phyloP scores from a whole-genome alignment of 2,329 filamentous ascomycete genomes.

The Clarireedia homoeocarpa region DNA sequence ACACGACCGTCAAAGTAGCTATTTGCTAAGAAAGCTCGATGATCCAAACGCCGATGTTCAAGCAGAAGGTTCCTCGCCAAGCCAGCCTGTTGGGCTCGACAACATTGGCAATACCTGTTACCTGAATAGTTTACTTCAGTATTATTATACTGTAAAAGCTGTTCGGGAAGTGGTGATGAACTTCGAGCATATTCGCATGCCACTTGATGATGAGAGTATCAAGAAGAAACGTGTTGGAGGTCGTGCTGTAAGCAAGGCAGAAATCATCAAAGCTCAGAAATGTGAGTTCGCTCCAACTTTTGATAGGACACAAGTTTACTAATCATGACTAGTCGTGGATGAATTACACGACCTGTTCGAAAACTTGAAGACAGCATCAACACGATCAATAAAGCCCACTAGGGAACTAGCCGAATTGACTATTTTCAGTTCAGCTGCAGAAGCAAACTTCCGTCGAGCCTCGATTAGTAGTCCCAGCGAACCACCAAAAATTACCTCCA shows the following conservation, averaged over 20 bases:
- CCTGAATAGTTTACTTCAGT: constrained; percentile 91
- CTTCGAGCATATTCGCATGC: constrained; percentile 63
- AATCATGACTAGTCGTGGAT: constrained; percentile 52
- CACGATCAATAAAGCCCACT: constrained; percentile 59
- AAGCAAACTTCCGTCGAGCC: constrained; percentile 41
- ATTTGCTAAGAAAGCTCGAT: constrained; percentile 28
- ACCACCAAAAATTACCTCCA: constrained; percentile 21
- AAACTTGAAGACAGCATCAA: constrained; percentile 57
- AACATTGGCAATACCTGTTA: constrained; percentile 99
- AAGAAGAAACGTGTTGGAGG: constrained; percentile 68
- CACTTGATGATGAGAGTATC: constrained; percentile 55
- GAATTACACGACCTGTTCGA: constrained; percentile 65
- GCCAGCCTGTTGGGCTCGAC: constrained; percentile 74
- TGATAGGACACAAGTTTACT: constrained; percentile 5
- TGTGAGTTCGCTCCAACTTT: constrained; percentile 47
- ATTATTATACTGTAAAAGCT: constrained; percentile 81
- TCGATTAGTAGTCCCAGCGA: constrained; percentile 34
- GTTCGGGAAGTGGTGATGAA: constrained; percentile 74
- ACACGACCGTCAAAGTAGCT: constrained; percentile 25
- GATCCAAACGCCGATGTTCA: constrained; percentile 28
- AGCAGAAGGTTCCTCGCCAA: constrained; percentile 25
- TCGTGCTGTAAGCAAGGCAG: constrained; percentile 51
- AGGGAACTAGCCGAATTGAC: constrained; percentile 75
- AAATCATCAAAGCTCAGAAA: constrained; percentile 56
- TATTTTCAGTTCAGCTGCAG: constrained; percentile 52